Evolutionary conservation across 768 basidiomycete genomes (phyloP).

Genomic region (Rhizopogon vinicolor): DNA sequence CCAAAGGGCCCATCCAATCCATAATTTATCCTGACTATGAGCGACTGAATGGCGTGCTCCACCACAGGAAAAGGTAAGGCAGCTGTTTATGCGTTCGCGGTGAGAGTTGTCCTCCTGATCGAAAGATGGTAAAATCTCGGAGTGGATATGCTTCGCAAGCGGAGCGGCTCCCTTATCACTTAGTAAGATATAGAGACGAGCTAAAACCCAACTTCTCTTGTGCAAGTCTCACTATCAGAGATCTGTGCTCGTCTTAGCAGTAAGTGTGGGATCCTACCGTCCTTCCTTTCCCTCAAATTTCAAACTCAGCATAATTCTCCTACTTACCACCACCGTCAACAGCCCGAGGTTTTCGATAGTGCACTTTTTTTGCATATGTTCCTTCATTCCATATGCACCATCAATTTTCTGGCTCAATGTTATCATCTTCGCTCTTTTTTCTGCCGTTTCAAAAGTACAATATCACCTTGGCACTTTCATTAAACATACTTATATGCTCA

Average conservation of each 20-base stretch:
- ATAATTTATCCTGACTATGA: constrained; percentile 74
- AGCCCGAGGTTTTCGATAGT: neutral
- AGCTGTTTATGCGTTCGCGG: constrained; percentile 28
- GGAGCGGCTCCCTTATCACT: constrained; percentile 70
- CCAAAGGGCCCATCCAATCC: constrained; percentile 56
- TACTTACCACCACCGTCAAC: too few species aligned
- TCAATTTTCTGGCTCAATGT: neutral
- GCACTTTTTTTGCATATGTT: neutral
- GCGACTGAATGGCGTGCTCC: constrained; percentile 58
- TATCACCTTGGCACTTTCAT: too few species aligned
- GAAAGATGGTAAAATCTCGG: constrained; percentile 59
- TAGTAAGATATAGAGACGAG: neutral
- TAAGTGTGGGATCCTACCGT: constrained; percentile 46
- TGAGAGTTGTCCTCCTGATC: constrained; percentile 47
- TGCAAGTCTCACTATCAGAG: constrained; percentile 75
- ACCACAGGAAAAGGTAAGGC: constrained; percentile 44
- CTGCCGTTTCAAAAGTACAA: too few species aligned
- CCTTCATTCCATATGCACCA: neutral
- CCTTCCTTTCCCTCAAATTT: neutral
- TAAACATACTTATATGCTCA: neutral
- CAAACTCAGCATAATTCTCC: constrained; percentile 9
- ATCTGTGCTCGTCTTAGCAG: constrained; percentile 52
- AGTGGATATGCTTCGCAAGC: constrained; percentile 66
- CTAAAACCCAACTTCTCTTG: constrained; percentile 69
- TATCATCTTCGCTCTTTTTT: neutral